Evolutionary conservation across 2,329 filamentous ascomycete species (phyloP).

Genomic region (Dothiorella sarmentorum): DNA sequence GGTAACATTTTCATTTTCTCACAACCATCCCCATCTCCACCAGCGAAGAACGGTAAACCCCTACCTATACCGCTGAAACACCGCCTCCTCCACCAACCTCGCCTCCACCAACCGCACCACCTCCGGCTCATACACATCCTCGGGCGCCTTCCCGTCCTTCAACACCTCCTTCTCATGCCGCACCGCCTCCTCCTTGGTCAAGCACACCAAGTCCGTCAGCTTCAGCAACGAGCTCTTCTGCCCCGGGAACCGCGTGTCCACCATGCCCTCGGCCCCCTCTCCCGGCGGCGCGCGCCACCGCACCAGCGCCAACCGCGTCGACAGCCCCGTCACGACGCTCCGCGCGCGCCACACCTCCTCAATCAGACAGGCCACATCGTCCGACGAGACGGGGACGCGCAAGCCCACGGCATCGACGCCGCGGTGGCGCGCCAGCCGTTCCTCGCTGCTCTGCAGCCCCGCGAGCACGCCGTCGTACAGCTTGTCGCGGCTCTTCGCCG

Average conservation of each 20-base stretch:
- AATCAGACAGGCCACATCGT: conserved; percentile 81
- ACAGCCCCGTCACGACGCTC: conserved; percentile 77
- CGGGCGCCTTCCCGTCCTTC: conserved; percentile 61
- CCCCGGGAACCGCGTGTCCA: conserved; percentile 64
- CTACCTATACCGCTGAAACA: conserved; percentile 47
- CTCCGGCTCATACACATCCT: conserved; percentile 70
- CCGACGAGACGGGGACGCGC: conserved; percentile 71
- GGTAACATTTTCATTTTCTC: no score
- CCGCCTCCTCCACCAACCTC: conserved; percentile 64
- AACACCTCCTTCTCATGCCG: conserved; percentile 79
- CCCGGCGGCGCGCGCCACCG: conserved; percentile 67
- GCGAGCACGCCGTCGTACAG: conserved; percentile 84
- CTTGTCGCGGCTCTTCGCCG: conserved; percentile 79
- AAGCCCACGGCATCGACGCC: conserved; percentile 62
- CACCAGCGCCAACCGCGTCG: conserved; percentile 74
- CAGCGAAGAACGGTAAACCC: neutral
- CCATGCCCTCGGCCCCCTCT: conserved; percentile 50
- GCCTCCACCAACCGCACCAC: conserved; percentile 65
- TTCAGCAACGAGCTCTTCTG: conserved; percentile 73
- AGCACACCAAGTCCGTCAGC: conserved; percentile 73
- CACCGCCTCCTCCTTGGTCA: conserved; percentile 87
- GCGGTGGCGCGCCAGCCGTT: conserved; percentile 62
- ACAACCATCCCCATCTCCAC: no score
- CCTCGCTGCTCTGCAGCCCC: conserved; percentile 72
- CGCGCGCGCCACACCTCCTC: conserved; percentile 86